These are phyloP conservation scores for Vishniacozyma victoriae DNA, from an alignment of 768 basidiomycete species.

Conservation along the genomic window DNA sequence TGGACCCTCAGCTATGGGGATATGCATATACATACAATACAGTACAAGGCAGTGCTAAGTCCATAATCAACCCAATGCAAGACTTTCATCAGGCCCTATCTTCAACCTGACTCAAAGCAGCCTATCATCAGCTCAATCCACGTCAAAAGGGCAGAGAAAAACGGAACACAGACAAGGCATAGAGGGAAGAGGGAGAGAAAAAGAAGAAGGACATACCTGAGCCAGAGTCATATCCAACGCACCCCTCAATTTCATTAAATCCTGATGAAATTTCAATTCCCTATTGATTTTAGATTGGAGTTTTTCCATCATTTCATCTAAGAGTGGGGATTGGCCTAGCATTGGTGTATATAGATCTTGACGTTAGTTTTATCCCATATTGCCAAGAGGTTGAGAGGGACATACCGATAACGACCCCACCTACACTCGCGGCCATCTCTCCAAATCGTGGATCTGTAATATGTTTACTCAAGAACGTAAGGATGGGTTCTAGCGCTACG, in stretches of 20 bases:
- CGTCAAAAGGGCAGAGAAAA: too few relatives aligned
- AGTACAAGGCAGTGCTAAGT: too few relatives aligned
- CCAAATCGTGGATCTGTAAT: constrained; percentile 87
- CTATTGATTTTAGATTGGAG: constrained; percentile 75
- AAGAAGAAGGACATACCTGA: too few relatives aligned
- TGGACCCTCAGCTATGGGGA: too few relatives aligned
- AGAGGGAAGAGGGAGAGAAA: too few relatives aligned
- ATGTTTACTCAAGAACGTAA: constrained; percentile 78
- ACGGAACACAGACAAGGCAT: too few relatives aligned
- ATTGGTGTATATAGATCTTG: constrained; percentile 86
- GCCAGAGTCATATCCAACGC: constrained; percentile 76
- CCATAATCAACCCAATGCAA: too few relatives aligned
- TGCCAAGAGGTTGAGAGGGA: neutral
- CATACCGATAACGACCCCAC: constrained; percentile 76
- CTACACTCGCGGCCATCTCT: constrained; percentile 75
- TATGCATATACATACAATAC: too few relatives aligned
- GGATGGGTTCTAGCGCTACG: constrained; percentile 81
- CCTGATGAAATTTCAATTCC: constrained; percentile 82
- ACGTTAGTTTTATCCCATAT: too few relatives aligned
- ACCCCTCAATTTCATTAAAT: constrained; percentile 73
- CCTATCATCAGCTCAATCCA: too few relatives aligned
- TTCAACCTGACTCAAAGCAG: too few relatives aligned
- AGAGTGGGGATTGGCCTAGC: constrained; percentile 86
- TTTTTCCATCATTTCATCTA: constrained; percentile 76
- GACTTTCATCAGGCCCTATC: too few relatives aligned